Evolutionary conservation across 2,329 filamentous ascomycete genomes (phyloP).

Genomic region (Cladosporium sp.): DNA sequence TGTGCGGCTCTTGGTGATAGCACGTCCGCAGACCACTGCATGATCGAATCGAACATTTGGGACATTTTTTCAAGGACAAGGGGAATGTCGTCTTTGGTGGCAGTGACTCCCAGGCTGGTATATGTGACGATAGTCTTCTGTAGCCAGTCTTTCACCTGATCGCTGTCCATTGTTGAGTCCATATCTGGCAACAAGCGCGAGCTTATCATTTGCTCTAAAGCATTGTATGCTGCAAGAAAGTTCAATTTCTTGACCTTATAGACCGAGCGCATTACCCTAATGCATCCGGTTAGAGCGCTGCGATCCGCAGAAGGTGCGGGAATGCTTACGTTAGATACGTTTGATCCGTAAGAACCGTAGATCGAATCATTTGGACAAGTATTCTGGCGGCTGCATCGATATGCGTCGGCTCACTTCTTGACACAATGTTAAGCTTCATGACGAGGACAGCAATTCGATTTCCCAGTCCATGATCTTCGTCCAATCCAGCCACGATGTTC

Average conservation of each 20-base stretch:
- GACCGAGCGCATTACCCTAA: conserved; percentile 55
- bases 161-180: conserved; percentile 22
- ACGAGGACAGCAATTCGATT: conserved; percentile 60
- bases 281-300: not conserved
- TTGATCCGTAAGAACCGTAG: conserved; percentile 55
- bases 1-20: conserved; percentile 60
- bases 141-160: conserved; percentile 50
- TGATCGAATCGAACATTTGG: conserved; percentile 40
- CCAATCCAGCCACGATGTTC: conserved; percentile 57
- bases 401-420: conserved; percentile 36
- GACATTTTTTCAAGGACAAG: not conserved
- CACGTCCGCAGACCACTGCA: conserved; percentile 41
- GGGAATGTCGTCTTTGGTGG: not conserved
- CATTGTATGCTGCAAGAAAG: conserved; percentile 35
- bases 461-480: conserved; percentile 57
- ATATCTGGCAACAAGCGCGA: conserved; percentile 48
- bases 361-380: conserved; percentile 59
- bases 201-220: conserved; percentile 62
- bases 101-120: conserved; percentile 13
- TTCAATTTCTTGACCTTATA: conserved; percentile 55
- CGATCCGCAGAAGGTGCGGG: not conserved
- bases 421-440: conserved; percentile 64
- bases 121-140: conserved; percentile 66
- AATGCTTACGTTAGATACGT: conserved; percentile 55
- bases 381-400: conserved; percentile 43